These are phyloP conservation scores for Carpinus viminea DNA, from an alignment of 306 rosid species.

Conservation along the genomic window DNA sequence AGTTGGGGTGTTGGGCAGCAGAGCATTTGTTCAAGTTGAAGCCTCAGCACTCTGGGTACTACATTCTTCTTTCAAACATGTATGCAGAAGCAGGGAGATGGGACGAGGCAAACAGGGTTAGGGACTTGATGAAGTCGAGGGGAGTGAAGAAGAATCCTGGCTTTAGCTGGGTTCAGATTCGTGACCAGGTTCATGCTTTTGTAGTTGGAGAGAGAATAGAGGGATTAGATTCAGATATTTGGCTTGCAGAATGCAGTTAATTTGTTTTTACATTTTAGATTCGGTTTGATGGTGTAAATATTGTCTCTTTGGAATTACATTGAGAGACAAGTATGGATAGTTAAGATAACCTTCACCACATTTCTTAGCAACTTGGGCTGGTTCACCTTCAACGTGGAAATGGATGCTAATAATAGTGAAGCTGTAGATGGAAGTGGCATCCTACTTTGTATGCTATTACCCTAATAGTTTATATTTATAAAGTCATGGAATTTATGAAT, in stretches of 20 bases:
- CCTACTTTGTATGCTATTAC: neutral
- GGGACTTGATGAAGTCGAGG: slow-evolving; percentile 78
- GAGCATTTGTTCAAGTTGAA: slow-evolving; percentile 66
- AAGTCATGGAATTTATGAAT: no score
- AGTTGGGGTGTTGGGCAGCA: slow-evolving; percentile 77
- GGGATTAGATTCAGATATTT: slow-evolving; percentile 44
- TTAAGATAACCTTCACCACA: neutral
- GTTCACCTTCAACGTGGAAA: neutral
- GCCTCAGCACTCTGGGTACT: slow-evolving; percentile 83
- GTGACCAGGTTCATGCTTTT: slow-evolving; percentile 60
- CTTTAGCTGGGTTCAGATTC: slow-evolving; percentile 81
- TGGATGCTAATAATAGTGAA: neutral
- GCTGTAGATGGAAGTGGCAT: neutral
- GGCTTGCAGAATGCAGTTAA: slow-evolving; percentile 37
- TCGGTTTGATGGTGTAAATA: neutral
- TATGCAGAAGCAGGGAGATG: slow-evolving; percentile 90
- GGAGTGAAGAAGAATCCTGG: slow-evolving; percentile 76
- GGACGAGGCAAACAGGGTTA: slow-evolving; percentile 73
- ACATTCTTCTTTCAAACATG: slow-evolving; percentile 83
- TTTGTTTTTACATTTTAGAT: slow-evolving; percentile 6
- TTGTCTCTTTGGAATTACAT: neutral
- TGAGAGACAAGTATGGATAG: neutral
- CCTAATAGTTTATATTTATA: no score
- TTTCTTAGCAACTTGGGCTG: neutral
- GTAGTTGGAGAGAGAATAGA: slow-evolving; percentile 60